Percentiles rank a stretch among this genome's conserved stretches.
Conservation (phyloP, 2,329 filamentous ascomycete genomes). For the Fusarium clavum region DNA sequence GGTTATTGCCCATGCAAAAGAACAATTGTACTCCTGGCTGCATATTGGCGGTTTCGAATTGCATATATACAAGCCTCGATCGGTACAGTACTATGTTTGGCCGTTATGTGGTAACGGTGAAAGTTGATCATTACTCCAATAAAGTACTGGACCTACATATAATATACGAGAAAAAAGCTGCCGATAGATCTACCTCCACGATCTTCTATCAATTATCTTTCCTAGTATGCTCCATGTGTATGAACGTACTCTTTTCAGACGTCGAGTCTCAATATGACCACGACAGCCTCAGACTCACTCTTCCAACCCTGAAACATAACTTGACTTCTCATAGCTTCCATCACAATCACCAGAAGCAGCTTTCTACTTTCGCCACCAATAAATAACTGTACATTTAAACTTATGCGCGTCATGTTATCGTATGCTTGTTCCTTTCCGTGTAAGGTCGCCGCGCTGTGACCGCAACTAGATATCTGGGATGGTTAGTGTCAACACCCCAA, state of each 20-base stretch:
- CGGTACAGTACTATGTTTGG: neutral
- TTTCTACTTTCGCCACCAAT: neutral
- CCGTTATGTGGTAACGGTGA: neutral
- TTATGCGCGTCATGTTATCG: neutral
- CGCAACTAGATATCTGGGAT: conserved; percentile 8
- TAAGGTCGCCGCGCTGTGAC: conserved; percentile 18
- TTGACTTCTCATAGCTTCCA: neutral
- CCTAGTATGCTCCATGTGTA: neutral
- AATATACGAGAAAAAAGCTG: too few species aligned
- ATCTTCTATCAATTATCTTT: neutral
- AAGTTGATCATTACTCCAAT: neutral
- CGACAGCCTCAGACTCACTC: neutral
- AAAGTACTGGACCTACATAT: neutral
- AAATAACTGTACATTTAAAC: too few species aligned
- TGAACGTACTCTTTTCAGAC: neutral
- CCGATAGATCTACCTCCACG: neutral
- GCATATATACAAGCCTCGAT: neutral
- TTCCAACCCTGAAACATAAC: neutral
- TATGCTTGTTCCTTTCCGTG: neutral
- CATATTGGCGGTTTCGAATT: neutral
- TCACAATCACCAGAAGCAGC: neutral
- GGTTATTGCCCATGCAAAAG: neutral
- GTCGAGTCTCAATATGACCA: too few species aligned
- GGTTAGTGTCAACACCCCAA: neutral
- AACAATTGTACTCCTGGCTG: neutral